phyloP scores from a whole-genome alignment of 169 alveolate species.

The Plasmodium gallinaceum region DNA sequence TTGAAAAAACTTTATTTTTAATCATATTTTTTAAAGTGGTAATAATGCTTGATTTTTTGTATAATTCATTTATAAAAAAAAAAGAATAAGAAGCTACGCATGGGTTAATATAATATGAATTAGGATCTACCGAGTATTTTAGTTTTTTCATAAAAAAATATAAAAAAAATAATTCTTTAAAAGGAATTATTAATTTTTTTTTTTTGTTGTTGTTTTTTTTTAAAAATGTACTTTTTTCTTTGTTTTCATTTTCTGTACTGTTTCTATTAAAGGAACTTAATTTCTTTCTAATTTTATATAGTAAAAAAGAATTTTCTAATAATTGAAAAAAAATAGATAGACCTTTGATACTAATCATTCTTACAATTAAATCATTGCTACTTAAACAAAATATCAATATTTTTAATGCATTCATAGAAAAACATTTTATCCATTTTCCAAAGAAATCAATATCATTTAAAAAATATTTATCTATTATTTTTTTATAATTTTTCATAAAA shows the following conservation, averaged over 20 bases:
- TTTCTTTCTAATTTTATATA: constrained; percentile 60
- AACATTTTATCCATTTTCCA: constrained; percentile 65
- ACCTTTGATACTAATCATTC: constrained; percentile 75
- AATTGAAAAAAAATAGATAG: constrained; percentile 68
- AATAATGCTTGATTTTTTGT: not conserved
- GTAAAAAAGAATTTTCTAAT: constrained; percentile 59
- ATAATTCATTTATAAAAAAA: constrained; percentile 54
- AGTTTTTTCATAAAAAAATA: constrained; percentile 72
- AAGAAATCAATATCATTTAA: constrained; percentile 70
- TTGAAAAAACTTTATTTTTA: constrained; percentile 38
- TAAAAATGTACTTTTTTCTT: not conserved
- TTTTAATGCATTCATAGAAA: constrained; percentile 64
- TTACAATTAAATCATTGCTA: constrained; percentile 69
- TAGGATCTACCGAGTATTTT: constrained; percentile 72
- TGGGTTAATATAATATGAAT: constrained; percentile 67
- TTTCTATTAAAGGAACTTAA: constrained; percentile 13
- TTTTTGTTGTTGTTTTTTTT: constrained; percentile 16
- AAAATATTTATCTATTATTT: constrained; percentile 25
- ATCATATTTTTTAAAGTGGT: constrained; percentile 22
- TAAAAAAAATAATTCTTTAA: constrained; percentile 67
- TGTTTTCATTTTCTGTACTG: not conserved
- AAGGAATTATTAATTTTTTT: constrained; percentile 39
- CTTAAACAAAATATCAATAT: constrained; percentile 70
- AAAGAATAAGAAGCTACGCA: constrained; percentile 61
- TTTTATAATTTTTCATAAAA: constrained; percentile 67